Base-by-base conservation (phyloP, 768 basidiomycete genomes). In the Suillus sp. region DNA sequence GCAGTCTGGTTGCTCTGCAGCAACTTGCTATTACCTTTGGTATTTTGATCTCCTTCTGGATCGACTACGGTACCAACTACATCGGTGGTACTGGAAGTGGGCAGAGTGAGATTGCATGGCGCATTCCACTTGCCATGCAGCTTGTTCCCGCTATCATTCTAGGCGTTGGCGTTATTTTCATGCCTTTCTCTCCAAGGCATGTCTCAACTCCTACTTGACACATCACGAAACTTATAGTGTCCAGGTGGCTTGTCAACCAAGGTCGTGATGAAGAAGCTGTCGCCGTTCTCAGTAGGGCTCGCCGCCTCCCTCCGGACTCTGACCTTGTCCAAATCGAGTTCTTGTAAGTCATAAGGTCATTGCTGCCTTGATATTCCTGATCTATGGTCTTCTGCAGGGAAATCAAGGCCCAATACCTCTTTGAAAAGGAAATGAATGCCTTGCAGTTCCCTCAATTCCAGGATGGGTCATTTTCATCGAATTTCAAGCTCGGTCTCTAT, bases 11-110 rank as follows among this genome's bases (percentile, higher is more conserved):
- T 59, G 91, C 90, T 3, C 82, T 93, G 10, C 92, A 93, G 71
- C 92, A 93, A 71, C 79, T 93, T 22, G 88, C 91, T 3, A 93
- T 93, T 72, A 90, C 89, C 1, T 90, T 91, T 68, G 89, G 89
- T 25, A 91, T 91, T 72, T 86, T 91, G 86, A 66, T 91, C 30
- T 79, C 75, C 6, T 81, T 80, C 77, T 84, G 78, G 78, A 81
- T 81, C 63, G 77, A 78, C 56, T 80, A 78, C 59, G 78, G 80
- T 25, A 89, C 86, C 32, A 90, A 91, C 75, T 89, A 84, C 73
- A 90, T 90, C 54, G 88, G 88, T 27, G 88, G 89, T 0, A 86
- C 83, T 38, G 83, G 83, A 11, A 67, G 65, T 0, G 74, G 74
- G 8, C 90, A 92, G 69, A 80, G 77, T 59, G 84, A 88, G 69